Base-by-base conservation (phyloP, 1,139 yeast species). In the Tardiomyces blankii region DNA sequence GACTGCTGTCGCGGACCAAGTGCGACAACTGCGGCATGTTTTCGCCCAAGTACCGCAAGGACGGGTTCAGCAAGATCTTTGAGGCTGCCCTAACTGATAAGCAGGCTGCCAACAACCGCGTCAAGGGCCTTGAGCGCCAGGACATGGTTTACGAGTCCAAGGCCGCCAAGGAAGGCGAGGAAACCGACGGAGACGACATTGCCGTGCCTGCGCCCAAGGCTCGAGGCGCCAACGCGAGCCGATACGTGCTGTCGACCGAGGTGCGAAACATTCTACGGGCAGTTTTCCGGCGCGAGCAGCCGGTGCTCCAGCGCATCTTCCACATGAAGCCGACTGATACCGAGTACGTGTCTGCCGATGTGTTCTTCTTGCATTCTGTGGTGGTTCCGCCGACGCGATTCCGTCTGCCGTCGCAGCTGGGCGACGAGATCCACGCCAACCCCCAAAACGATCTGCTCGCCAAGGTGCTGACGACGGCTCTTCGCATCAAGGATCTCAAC, bases 371-470 rank as follows among this genome's bases (percentile, higher is more conserved):
- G 56, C 89, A 85, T 55, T 78, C 87, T 5, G 70, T 93, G 49
- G 82, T 88, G 45, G 97, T 93, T 35, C 98, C 99, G 33, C 93
- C 98, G 44, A 93, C 98, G 3, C 76, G 97, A 65, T 93, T 91
- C 72, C 77, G 99, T 66, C 75, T 91, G 54, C 98, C 98, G 14
- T 83, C 95, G n/a, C 89, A 89, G 64, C 73, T 93, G 49, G 98
- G 98, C 47, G 98, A 91, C 49, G 96, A 87, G 63, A 78, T 91
- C 51, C 98, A 91, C 64, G 96, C 93, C 67, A 89, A 88, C 64
- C 71, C 93, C 44, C 96, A 89, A 67, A 91, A 91, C 65, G 96
- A 89, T 65, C 72, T 88, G 52, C 70, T 93, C 46, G 75, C 93
- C 19, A 83, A 80, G 59, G 75, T 93, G 46, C 72, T 93, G 57